phyloP scores from a whole-genome alignment of 176 grass and related monocot species.

The Zoysia pacifica region DNA sequence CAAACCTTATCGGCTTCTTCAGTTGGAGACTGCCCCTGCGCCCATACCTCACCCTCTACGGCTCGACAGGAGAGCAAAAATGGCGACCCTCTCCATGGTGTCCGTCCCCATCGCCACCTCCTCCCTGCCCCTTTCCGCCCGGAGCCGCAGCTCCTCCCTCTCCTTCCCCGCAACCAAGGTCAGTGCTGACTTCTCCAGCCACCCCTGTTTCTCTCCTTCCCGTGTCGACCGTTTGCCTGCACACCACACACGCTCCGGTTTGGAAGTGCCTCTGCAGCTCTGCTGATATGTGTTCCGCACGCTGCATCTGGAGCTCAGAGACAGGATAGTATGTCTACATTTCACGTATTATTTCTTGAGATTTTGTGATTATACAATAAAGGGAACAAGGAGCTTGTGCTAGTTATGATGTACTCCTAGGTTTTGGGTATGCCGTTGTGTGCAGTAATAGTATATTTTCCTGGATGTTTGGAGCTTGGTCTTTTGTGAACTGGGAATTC shows the following conservation, averaged over 20 bases:
- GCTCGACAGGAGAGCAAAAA: conserved; percentile 40
- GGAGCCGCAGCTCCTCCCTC: conserved; percentile 51
- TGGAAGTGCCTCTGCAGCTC: background rate
- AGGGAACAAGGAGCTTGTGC: background rate
- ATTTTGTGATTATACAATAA: background rate
- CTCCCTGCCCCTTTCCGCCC: conserved; percentile 45
- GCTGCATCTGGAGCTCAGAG: background rate
- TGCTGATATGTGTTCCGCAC: background rate
- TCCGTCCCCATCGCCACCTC: conserved; percentile 57
- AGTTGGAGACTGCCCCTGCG: background rate
- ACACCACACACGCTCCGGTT: background rate
- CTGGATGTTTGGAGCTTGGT: background rate
- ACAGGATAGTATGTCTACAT: background rate
- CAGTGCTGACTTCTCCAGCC: conserved; percentile 9
- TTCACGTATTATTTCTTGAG: background rate
- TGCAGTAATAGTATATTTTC: background rate
- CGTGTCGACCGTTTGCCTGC: conserved; percentile 33
- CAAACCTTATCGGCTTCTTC: conserved; percentile 36
- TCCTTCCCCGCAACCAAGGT: conserved; percentile 54
- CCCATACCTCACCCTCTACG: background rate
- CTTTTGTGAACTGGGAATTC: background rate
- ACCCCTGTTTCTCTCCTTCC: background rate
- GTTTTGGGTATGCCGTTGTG: background rate
- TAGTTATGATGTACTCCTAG: background rate
- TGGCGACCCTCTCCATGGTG: conserved; percentile 69